Base-by-base conservation (phyloP, 1,284 basidiomycete genomes). In the Apiotrichum montevideense region DNA sequence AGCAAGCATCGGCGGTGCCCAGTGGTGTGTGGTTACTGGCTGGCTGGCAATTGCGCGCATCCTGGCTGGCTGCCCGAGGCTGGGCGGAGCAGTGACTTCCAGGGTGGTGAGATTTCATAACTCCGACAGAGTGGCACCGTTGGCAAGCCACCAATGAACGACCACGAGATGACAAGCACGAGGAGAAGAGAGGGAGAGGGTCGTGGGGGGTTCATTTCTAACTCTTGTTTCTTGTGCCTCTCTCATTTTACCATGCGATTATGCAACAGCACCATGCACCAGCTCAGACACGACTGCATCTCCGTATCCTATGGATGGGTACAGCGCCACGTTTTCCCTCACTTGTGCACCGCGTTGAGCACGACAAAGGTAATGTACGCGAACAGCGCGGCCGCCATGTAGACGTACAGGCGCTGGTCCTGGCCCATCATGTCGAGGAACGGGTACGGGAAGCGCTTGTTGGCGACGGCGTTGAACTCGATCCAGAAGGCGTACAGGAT, bases 361-460 rank as follows among this genome's bases (percentile, higher is more conserved):
- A 87, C 61, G 66, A 79, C 79, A 67, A 90, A 86, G 2, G 82
- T 83, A 2, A 78, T 48, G 39, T 83, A 77, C 4, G 85, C 84
- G 37, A 87, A 75, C 0, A 73, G 53, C 0, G 81, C 79, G 0
- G 81, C 80, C 2, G 76, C 79, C 7, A 68, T 64, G 72, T 90
- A 91, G 34, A 89, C 87, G 15, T 67, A 73, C n/a, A 84, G 60
- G 14, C 88, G 81, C 35, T 79, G 73, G 7, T 73, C 65, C 13
- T 83, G 76, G 0, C 81, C 74, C 66, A 80, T 85, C 34, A 84
- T 66, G 0, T 83, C 87, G 57, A 91, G 78, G 78, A 90, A 90
- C 0, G 88, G 88, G 73, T 90, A 90, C 15, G 88, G 87, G 74
- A 89, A 90, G 3, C 68, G 72, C n/a, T 82, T 83, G 55, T 67